Percentiles rank a stretch among this genome's conserved stretches.
Conservation (phyloP, 208 protist genomes). For the Crithidia expoeki region DNA sequence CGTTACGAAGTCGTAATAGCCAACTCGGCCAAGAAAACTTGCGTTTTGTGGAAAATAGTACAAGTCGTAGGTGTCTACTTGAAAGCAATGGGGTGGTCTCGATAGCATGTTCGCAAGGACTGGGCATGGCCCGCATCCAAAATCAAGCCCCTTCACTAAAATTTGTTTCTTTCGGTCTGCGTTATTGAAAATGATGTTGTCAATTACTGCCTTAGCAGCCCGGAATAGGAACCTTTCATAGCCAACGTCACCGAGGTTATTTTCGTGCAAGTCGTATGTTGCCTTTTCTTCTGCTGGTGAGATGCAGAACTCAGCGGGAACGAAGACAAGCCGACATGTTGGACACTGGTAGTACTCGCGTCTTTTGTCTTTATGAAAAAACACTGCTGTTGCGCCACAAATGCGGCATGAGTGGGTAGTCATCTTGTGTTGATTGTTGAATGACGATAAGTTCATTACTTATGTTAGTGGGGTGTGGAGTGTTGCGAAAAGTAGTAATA, state of each 20-base stretch:
- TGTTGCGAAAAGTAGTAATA: no score
- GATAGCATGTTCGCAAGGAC: conserved; percentile 38
- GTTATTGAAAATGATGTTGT: conserved; percentile 9
- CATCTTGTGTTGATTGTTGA: no score
- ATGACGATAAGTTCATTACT: no score
- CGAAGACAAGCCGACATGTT: conserved; percentile 47
- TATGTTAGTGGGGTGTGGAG: no score
- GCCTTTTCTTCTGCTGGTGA: conserved; percentile 41
- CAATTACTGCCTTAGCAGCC: conserved; percentile 32
- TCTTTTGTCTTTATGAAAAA: conserved; percentile 42
- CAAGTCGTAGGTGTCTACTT: conserved; percentile 47
- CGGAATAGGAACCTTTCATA: conserved; percentile 52
- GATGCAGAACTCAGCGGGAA: conserved; percentile 34
- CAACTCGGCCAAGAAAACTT: neutral
- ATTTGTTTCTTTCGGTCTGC: neutral
- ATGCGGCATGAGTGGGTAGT: conserved; percentile 30
- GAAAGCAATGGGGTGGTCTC: conserved; percentile 16
- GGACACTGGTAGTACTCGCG: conserved; percentile 43
- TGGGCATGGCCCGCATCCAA: conserved; percentile 54
- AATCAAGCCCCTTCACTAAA: conserved; percentile 42
- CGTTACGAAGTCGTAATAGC: conserved; percentile 53
- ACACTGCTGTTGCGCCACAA: conserved; percentile 2
- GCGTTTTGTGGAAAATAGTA: conserved; percentile 44
- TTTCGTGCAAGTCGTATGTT: conserved; percentile 61
- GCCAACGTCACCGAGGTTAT: conserved; percentile 32